Evolutionary conservation across 108 stramenopile species (phyloP).

Genomic region (Nitzschia putrida): DNA sequence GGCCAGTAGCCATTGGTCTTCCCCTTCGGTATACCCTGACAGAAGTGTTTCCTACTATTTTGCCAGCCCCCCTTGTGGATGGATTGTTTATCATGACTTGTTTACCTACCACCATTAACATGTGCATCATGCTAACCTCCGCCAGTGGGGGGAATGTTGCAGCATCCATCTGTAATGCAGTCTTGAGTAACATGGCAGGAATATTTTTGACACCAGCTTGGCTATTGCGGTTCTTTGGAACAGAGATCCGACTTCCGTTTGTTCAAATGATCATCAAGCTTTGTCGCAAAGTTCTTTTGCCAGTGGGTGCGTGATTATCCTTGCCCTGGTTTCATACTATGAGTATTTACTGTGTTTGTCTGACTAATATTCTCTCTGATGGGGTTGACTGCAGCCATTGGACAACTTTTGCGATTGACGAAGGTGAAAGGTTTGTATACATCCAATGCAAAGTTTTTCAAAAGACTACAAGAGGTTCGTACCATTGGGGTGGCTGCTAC

Average conservation of each 20-base stretch:
- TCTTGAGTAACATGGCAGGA: slow-evolving; percentile 84
- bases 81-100: slow-evolving; percentile 78
- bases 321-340: neutral
- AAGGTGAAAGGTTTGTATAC: slow-evolving; percentile 57
- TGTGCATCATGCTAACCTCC: slow-evolving; percentile 88
- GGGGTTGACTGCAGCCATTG: slow-evolving; percentile 39
- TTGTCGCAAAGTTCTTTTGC: slow-evolving; percentile 79
- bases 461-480: slow-evolving; percentile 76
- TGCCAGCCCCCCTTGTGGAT: slow-evolving; percentile 66
- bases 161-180: slow-evolving; percentile 86
- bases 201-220: slow-evolving; percentile 89
- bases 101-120: slow-evolving; percentile 93
- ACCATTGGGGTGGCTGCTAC: neutral
- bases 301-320: slow-evolving; percentile 39
- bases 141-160: slow-evolving; percentile 82
- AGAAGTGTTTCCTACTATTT: slow-evolving; percentile 35
- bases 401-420: slow-evolving; percentile 71
- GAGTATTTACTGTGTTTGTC: no score
- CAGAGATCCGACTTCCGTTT: slow-evolving; percentile 73
- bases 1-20: slow-evolving; percentile 79
- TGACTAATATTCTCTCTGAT: neutral
- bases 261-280: slow-evolving; percentile 70
- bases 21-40: slow-evolving; percentile 57
- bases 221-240: slow-evolving; percentile 77
- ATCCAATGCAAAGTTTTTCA: slow-evolving; percentile 62